Evolutionary conservation across 1,139 yeast species (phyloP), one percentile per base, ranked within the genome.

Genomic region (Dujonia santamariae): DNA sequence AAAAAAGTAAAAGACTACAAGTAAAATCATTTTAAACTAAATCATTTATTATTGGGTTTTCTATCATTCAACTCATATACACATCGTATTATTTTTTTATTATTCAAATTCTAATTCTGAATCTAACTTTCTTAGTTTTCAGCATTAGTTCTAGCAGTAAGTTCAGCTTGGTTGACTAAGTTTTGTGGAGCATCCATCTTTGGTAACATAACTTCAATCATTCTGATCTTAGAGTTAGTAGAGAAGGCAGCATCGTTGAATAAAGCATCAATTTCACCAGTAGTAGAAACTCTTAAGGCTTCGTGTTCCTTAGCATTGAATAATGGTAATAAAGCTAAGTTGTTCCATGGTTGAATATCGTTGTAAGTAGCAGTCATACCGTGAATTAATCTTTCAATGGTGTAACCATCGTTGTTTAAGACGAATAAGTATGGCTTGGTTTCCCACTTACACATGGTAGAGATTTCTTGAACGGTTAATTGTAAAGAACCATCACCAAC

Each of bases 401-500:
- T 63, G 43, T 61, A 63, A 23, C 70, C 71, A 31, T 56, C 61
- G 38, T 64, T 64, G 45, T 63, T 64, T 46, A 64, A 54, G 13
- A 64, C 67, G 40, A 62, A 63, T 30, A 63, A 45, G 44, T 61
- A 63, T 13, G 64, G 64, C 30, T 46, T 56, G 28, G 51, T 58
- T 15, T 56, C 49, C 40, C 52, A 45, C 41, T 61, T 55, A 23
- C 57, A 51, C 69, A 64, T 62, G 11, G 68, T 52, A 20, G 69
- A 60, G 28, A 67, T 60, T 43, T 63, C 68, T 47, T 64, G 71
- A 13, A 63, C 69, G 4, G 72, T 62, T 46, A 64, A 61, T 44
- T 67, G 72, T 37, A 66, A 56, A 13, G 70, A 64, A 32, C 70
- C 70, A 46, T 64, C 71, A 34, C 70, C 71, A 24, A 64, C 67